Conservation (phyloP, 2,329 filamentous ascomycete genomes). For the Thelonectria rubi region DNA sequence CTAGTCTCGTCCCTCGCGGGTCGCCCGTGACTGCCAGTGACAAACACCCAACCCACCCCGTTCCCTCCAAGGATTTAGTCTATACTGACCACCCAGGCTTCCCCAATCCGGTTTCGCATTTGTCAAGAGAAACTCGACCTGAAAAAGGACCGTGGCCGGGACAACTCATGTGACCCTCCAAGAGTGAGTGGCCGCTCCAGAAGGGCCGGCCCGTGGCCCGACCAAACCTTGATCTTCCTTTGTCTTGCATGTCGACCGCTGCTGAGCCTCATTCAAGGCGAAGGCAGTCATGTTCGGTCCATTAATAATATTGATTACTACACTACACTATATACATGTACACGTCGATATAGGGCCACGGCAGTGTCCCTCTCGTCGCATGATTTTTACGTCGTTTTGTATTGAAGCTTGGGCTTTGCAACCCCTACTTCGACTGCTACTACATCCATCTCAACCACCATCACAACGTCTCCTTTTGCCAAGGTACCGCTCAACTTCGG, state of each 20-base stretch:
- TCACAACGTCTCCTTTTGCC: constrained; percentile 28
- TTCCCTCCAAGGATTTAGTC: too few relatives aligned
- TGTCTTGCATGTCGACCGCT: constrained; percentile 6
- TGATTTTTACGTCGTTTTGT: constrained; percentile 34
- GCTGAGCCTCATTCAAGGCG: background rate
- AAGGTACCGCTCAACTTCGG: constrained; percentile 33
- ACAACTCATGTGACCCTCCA: background rate
- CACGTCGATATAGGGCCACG: background rate
- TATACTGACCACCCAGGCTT: too few relatives aligned
- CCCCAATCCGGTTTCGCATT: too few relatives aligned
- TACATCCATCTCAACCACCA: constrained; percentile 15
- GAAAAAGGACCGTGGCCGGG: background rate
- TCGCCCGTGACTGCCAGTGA: too few relatives aligned
- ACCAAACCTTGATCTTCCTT: constrained; percentile 27
- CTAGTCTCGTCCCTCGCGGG: too few relatives aligned
- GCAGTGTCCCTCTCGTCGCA: background rate
- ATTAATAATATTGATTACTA: background rate
- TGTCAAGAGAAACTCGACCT: too few relatives aligned
- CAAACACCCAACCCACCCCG: too few relatives aligned
- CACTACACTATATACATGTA: background rate
- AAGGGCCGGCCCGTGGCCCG: constrained; percentile 31
- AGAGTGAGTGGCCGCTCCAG: background rate
- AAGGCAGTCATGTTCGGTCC: too few relatives aligned
- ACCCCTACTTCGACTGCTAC: constrained; percentile 31
- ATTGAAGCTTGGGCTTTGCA: constrained; percentile 35